These are phyloP conservation scores for Calonectria ilicicola DNA, from an alignment of 2,329 filamentous ascomycete species.

Conservation along the genomic window DNA sequence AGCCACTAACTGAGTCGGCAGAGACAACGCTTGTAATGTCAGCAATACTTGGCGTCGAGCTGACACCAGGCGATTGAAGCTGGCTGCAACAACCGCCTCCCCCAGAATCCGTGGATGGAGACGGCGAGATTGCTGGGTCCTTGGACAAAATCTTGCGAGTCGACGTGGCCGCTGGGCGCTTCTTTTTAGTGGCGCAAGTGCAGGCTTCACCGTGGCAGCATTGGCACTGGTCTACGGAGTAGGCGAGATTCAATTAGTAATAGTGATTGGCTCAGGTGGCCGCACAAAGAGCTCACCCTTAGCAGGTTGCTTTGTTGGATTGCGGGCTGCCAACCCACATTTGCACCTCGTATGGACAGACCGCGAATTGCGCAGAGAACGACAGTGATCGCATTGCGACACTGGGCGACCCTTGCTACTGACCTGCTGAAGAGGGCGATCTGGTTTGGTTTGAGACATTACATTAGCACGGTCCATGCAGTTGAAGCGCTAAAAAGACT, in stretches of 20 bases:
- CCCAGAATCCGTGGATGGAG: not conserved
- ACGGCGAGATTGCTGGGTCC: not conserved
- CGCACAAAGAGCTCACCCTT: not conserved
- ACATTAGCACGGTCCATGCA: not conserved
- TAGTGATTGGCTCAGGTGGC: not conserved
- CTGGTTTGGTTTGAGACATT: not conserved
- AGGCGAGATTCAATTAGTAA: not conserved
- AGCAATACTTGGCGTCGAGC: not conserved
- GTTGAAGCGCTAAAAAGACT: not conserved
- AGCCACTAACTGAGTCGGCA: not conserved
- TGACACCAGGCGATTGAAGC: not conserved
- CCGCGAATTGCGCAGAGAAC: constrained; percentile 21
- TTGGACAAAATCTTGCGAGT: not conserved
- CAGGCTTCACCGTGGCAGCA: not conserved
- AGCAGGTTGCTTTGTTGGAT: not conserved
- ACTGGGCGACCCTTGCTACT: constrained; percentile 31
- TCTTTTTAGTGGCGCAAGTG: not conserved
- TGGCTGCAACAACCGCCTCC: not conserved
- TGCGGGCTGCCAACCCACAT: constrained; percentile 13
- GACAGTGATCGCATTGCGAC: constrained; percentile 31
- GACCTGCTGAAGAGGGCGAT: constrained; percentile 29
- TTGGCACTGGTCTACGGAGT: not conserved
- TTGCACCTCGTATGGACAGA: constrained; percentile 33
- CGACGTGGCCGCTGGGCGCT: not conserved
- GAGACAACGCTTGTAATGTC: not conserved